Percentiles rank a stretch among this genome's conserved stretches.
Evolutionary conservation across 108 stramenopile species (phyloP).

Genomic region (Cylindrotheca fusiformis): DNA sequence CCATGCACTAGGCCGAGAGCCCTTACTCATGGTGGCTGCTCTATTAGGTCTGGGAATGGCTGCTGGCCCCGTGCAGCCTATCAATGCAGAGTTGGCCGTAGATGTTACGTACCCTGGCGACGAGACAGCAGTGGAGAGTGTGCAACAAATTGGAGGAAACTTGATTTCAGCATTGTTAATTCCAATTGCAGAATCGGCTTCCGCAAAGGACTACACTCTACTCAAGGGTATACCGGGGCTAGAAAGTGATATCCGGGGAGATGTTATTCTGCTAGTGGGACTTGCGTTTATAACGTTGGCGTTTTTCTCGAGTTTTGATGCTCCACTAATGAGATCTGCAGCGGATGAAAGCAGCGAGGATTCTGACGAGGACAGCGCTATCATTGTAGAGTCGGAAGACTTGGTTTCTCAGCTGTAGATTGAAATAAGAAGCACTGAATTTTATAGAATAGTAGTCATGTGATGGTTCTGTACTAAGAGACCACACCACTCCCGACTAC

Average conservation of each 20-base stretch:
- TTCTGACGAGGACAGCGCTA: background rate
- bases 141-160: slow-evolving; percentile 76
- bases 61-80: slow-evolving; percentile 71
- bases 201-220: slow-evolving; percentile 42
- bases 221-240: slow-evolving; percentile 34
- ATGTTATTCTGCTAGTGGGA: slow-evolving; percentile 46
- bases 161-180: slow-evolving; percentile 59
- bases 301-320: slow-evolving; percentile 52
- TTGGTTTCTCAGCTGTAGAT: background rate
- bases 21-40: slow-evolving; percentile 40
- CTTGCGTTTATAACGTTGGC: slow-evolving; percentile 37
- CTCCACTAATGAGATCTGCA: slow-evolving; percentile 45
- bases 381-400: background rate
- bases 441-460: too few relatives aligned
- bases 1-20: slow-evolving; percentile 55
- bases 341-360: slow-evolving; percentile 36
- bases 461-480: too few relatives aligned
- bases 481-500: too few relatives aligned
- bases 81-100: slow-evolving; percentile 78
- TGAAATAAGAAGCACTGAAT: too few relatives aligned
- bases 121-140: slow-evolving; percentile 71
- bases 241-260: slow-evolving; percentile 62
- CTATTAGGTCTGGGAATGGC: slow-evolving; percentile 60
- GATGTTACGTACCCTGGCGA: slow-evolving; percentile 76
- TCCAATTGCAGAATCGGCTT: slow-evolving; percentile 50